These are phyloP conservation scores for Crithidia bombi DNA, from an alignment of 208 protist genomes.

Conservation along the genomic window DNA sequence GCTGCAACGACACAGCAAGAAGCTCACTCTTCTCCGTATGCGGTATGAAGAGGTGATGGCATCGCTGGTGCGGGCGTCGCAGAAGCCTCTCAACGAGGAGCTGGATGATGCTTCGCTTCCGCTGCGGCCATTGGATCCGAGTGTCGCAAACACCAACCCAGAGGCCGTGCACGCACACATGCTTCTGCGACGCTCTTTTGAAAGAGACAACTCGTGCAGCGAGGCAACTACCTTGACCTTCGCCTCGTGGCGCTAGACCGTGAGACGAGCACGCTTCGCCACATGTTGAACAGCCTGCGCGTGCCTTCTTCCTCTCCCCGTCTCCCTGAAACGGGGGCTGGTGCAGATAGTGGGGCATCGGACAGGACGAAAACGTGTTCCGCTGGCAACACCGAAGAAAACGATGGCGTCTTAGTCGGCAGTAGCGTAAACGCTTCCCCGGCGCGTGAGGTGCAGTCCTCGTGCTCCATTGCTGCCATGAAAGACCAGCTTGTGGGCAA, in stretches of 20 bases:
- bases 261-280: conserved; percentile 60
- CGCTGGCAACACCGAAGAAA: not conserved
- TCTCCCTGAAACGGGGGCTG: not conserved
- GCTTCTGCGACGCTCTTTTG: conserved; percentile 64
- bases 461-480: not conserved
- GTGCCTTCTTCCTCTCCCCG: not conserved
- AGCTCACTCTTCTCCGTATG: conserved; percentile 41
- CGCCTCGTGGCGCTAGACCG: conserved; percentile 66
- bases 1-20: conserved; percentile 39
- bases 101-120: not conserved
- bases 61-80: conserved; percentile 34
- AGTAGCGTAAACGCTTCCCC: not conserved
- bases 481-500: conserved; percentile 25
- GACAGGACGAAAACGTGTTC: not conserved
- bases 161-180: conserved; percentile 73
- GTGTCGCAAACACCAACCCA: conserved; percentile 24
- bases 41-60: conserved; percentile 65
- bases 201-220: conserved; percentile 77
- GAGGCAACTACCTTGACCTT: conserved; percentile 78
- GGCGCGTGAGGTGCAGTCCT: not conserved
- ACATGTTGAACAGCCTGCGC: conserved; percentile 56
- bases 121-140: conserved; percentile 12
- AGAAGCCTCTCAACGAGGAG: conserved; percentile 44
- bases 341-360: not conserved
- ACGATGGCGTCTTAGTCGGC: not conserved